Conservation (phyloP, 106 monocot species). For the Platanthera zijinensis region DNA sequence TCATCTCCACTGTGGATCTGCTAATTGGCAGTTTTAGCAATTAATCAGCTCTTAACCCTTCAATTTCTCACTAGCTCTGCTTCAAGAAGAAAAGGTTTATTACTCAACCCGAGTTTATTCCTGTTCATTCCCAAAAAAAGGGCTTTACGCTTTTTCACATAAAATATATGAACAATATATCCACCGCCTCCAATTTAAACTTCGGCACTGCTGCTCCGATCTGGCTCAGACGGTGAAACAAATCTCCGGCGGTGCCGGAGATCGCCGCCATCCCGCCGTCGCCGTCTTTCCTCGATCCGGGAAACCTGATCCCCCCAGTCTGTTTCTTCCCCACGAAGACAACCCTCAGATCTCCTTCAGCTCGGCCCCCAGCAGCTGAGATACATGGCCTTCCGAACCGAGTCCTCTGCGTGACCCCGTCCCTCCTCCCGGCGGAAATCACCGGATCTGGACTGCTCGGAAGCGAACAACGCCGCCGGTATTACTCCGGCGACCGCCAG, state of each 20-base stretch:
- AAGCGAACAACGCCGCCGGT: not conserved
- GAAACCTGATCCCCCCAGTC: not conserved
- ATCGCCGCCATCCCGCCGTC: not conserved
- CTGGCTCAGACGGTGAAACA: not conserved
- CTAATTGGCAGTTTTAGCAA: no score
- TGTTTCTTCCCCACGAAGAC: not conserved
- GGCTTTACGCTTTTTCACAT: not conserved
- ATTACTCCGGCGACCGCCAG: slow-evolving; percentile 1
- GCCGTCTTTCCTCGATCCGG: not conserved
- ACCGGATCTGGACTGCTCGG: not conserved
- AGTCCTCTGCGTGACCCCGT: not conserved
- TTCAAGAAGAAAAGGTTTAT: not conserved
- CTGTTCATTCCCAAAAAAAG: not conserved
- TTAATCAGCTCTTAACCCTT: no score
- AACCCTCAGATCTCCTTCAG: not conserved
- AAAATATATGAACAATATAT: not conserved
- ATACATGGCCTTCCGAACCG: slow-evolving; percentile 2
- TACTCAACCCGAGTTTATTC: not conserved
- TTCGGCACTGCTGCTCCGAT: not conserved
- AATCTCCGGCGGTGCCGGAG: no score
- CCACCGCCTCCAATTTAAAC: not conserved
- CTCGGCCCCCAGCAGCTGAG: slow-evolving; percentile 11
- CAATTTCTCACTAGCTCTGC: not conserved
- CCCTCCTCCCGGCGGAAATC: not conserved
- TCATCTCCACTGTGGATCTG: no score